Evolutionary conservation across 2,329 filamentous ascomycete species (phyloP).

Genomic region (Xylariaceae sp.): DNA sequence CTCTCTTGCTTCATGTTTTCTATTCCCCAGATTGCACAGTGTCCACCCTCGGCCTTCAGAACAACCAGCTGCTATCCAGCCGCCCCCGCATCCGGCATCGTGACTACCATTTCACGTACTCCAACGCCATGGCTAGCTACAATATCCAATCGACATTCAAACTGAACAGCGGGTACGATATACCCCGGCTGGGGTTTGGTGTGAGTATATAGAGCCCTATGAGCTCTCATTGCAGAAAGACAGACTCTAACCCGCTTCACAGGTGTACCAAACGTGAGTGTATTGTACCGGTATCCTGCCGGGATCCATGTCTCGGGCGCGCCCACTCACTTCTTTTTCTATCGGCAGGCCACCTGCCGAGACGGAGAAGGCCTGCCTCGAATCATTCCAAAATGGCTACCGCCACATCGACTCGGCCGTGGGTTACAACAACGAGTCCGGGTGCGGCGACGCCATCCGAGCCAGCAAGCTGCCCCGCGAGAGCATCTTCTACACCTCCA

Average conservation of each 20-base stretch:
- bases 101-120: no score
- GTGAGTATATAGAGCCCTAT: slow-evolving; percentile 29
- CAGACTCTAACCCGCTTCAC: slow-evolving; percentile 2
- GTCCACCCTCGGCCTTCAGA: neutral
- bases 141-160: slow-evolving; percentile 40
- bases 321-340: neutral
- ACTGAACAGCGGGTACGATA: slow-evolving; percentile 46
- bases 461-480: slow-evolving; percentile 34
- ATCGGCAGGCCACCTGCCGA: slow-evolving; percentile 27
- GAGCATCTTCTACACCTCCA: slow-evolving; percentile 49
- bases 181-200: slow-evolving; percentile 46
- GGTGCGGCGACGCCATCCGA: slow-evolving; percentile 37
- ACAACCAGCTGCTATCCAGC: no score
- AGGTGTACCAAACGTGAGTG: slow-evolving; percentile 50
- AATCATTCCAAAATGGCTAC: slow-evolving; percentile 45
- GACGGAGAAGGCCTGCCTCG: slow-evolving; percentile 30
- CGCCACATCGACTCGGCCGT: slow-evolving; percentile 50
- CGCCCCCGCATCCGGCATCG: no score
- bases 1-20: no score
- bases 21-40: no score
- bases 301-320: neutral
- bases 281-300: no score
- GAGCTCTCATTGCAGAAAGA: no score
- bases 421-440: slow-evolving; percentile 43
- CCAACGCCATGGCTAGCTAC: slow-evolving; percentile 40